Percentiles rank a stretch among this genome's conserved stretches.
Conservation (phyloP, 148 eudicot species). For the Rhododendron griersonianum region DNA sequence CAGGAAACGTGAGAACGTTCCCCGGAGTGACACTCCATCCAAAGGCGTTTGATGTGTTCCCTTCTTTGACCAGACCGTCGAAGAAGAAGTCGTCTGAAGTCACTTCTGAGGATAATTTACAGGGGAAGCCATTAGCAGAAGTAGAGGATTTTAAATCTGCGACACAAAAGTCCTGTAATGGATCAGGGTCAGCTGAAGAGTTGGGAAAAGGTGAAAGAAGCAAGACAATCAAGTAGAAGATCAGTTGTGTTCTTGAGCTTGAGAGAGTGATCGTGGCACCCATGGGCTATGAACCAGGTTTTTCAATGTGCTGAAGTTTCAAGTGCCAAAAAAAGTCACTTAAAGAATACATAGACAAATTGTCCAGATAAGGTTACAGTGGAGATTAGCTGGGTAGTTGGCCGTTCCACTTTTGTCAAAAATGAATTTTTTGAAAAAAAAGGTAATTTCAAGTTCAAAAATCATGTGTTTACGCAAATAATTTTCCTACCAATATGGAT, state of each 20-base stretch:
- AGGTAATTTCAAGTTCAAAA: no score
- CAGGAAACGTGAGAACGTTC: constrained; percentile 34
- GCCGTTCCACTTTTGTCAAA: no score
- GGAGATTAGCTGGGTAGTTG: no score
- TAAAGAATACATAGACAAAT: no score
- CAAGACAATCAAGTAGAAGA: constrained; percentile 4
- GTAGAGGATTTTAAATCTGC: constrained; percentile 20
- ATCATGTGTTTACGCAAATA: no score
- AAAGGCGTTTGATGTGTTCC: constrained; percentile 22
- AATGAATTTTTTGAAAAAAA: no score
- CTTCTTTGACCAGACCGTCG: constrained; percentile 28
- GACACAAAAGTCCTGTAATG: constrained; percentile 38
- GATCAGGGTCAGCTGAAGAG: constrained; percentile 31
- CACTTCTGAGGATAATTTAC: constrained; percentile 30
- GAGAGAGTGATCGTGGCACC: constrained; percentile 5
- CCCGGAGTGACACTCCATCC: constrained; percentile 21
- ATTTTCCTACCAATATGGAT: no score
- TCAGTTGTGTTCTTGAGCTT: background rate
- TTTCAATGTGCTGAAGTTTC: background rate
- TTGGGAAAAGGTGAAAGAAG: constrained; percentile 12
- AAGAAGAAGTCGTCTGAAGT: constrained; percentile 45
- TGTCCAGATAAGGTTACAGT: no score
- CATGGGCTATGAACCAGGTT: background rate
- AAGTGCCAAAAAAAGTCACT: no score
- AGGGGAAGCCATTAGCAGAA: constrained; percentile 30